Conservation (phyloP, 768 basidiomycete species). For the Collybiopsis confluens region DNA sequence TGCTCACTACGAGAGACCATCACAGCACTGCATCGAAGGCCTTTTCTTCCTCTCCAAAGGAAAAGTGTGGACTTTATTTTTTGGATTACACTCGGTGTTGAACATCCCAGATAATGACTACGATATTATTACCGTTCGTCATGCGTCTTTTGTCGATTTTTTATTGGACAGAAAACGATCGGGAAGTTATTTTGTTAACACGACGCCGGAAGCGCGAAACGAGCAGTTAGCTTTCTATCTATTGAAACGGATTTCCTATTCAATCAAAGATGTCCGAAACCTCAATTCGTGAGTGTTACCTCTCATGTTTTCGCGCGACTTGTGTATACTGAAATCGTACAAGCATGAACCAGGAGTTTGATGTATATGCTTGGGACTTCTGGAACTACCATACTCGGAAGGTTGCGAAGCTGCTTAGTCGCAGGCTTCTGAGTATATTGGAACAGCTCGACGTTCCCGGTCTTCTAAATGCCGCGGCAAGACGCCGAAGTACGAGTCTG, state of each 20-base stretch:
- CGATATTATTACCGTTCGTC: slow-evolving; percentile 24
- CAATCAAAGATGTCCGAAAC: not conserved
- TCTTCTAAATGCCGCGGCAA: not conserved
- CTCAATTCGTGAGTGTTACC: not conserved
- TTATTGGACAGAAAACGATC: slow-evolving; percentile 25
- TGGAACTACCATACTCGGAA: not conserved
- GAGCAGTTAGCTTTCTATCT: not conserved
- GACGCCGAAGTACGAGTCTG: not conserved
- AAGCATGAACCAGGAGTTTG: not conserved
- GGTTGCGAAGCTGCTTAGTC: not conserved
- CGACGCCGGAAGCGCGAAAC: not conserved
- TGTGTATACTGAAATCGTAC: too few species aligned
- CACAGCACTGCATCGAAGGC: not conserved
- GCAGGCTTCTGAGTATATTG: not conserved
- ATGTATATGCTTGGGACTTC: not conserved
- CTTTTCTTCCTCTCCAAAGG: slow-evolving; percentile 6
- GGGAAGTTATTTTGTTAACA: slow-evolving; percentile 23
- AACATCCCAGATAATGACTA: slow-evolving; percentile 6
- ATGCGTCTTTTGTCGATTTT: slow-evolving; percentile 30
- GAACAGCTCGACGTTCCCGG: not conserved
- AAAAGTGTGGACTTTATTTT: not conserved
- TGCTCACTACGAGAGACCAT: not conserved
- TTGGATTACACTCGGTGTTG: slow-evolving; percentile 10
- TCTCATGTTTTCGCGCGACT: too few species aligned
- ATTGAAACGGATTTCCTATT: not conserved